Evolutionary conservation across 768 basidiomycete genomes (phyloP), one percentile per base, ranked within the genome.

Genomic region (Strobilomyces dryophilus): DNA sequence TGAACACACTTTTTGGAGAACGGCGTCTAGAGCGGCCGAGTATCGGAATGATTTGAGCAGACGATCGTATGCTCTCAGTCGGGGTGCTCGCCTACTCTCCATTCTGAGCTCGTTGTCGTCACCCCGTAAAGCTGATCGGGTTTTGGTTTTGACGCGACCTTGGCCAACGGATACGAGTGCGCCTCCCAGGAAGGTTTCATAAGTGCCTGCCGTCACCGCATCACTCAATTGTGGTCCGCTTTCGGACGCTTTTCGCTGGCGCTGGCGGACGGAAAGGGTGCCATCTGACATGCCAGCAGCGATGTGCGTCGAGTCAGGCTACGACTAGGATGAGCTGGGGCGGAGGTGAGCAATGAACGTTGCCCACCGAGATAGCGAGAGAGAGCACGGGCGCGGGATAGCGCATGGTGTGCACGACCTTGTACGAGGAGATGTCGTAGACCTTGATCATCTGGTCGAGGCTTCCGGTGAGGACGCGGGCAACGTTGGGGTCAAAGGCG

Each of bases 381-480:
- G 87, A 92, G 17, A 99, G 77, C 2, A 99, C 71, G 6, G 94
- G 92, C 5, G 94, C 92, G 5, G 95, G 91, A 70, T 98, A 98
- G 42, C 97, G 86, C 92, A 99, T 98, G 5, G 97, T 98, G 64
- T 99, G 97, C 14, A 97, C 85, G 34, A 99, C 97, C 63, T 90
- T 89, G 77, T 95, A 98, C 15, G 83, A 83, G 66, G 88, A 83
- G 35, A 95, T 84, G 70, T 98, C 95, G 73, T 98, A 99, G 32
- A 98, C 95, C 73, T 99, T 99, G 53, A 98, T 92, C 89, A 99
- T 89, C 60, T 95, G 94, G 68, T 99, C 97, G 56, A 99, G 75
- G 40, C 90, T 84, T 29, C 93, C 97, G 1, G 92, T 92, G 43
- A 99, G 75, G 2, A 98, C 78, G 35, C 94, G 81, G 59, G 83